These are phyloP conservation scores for Naganishia sp. DNA, from an alignment of 1,284 basidiomycete genomes.

Conservation along the genomic window DNA sequence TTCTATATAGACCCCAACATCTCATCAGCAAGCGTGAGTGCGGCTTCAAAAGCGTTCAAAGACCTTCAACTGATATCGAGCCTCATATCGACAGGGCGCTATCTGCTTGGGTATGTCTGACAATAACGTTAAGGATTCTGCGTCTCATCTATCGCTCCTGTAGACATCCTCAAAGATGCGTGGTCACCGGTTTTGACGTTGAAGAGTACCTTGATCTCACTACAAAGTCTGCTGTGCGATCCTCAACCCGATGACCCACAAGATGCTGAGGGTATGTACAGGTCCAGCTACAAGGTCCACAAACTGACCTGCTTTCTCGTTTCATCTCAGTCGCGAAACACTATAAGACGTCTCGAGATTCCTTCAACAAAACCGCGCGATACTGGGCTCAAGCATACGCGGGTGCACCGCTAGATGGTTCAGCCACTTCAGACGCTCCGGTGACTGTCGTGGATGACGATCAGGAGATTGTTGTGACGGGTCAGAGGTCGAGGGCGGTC, in stretches of 20 bases:
- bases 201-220: conserved; percentile 93
- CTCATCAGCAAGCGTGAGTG: conserved; percentile 76
- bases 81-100: conserved; percentile 46
- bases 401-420: conserved; percentile 60
- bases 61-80: too few relatives aligned
- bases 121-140: neutral
- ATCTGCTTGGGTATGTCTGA: conserved; percentile 50
- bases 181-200: conserved; percentile 85
- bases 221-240: conserved; percentile 92
- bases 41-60: too few relatives aligned
- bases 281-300: neutral
- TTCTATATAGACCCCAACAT: conserved; percentile 69
- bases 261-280: conserved; percentile 72
- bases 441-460: conserved; percentile 33
- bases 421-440: conserved; percentile 35
- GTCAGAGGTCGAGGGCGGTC: conserved; percentile 41
- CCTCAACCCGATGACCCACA: conserved; percentile 97
- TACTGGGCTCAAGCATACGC: conserved; percentile 94
- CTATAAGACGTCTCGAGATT: conserved; percentile 80
- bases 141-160: neutral
- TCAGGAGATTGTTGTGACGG: conserved; percentile 40
- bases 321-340: conserved; percentile 78
- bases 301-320: conserved; percentile 4
- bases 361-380: conserved; percentile 88
- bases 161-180: conserved; percentile 80